Percentiles rank a stretch among this genome's conserved stretches.
These are phyloP conservation scores for Fusarium mundagurra DNA, from an alignment of 2,329 filamentous ascomycete genomes.

Conservation along the genomic window DNA sequence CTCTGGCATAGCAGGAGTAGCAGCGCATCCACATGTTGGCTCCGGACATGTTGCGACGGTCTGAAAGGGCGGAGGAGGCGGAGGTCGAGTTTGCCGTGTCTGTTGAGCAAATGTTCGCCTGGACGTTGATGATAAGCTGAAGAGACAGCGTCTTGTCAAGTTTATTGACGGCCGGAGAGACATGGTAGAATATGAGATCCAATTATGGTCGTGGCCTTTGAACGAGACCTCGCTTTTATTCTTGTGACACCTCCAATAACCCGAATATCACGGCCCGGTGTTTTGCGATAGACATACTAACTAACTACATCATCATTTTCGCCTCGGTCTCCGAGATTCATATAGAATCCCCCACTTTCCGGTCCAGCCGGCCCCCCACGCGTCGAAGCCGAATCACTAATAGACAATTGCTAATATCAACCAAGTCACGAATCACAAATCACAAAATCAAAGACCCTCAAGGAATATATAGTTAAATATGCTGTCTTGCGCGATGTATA, in stretches of 20 bases:
- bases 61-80: conserved; percentile 49
- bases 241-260: not conserved
- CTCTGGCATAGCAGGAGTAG: conserved; percentile 69
- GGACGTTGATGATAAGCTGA: conserved; percentile 4
- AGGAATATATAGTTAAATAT: not conserved
- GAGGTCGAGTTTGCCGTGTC: conserved; percentile 23
- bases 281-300: conserved; percentile 19
- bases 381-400: conserved; percentile 19
- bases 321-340: conserved; percentile 36
- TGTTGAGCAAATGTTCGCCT: conserved; percentile 28
- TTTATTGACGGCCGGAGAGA: conserved; percentile 23
- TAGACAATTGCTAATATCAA: conserved; percentile 11
- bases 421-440: not conserved
- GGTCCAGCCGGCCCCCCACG: conserved; percentile 29
- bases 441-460: not conserved
- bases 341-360: conserved; percentile 37
- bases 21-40: conserved; percentile 79
- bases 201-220: not conserved
- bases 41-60: conserved; percentile 72
- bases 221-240: not conserved
- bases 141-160: conserved; percentile 20
- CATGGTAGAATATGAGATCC: conserved; percentile 15
- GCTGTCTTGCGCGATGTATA: not conserved
- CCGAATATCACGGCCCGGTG: conserved; percentile 24
- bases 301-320: conserved; percentile 28